These are phyloP conservation scores for Talaromyces verruculosus DNA, from an alignment of 2,329 filamentous ascomycete species.

Conservation along the genomic window DNA sequence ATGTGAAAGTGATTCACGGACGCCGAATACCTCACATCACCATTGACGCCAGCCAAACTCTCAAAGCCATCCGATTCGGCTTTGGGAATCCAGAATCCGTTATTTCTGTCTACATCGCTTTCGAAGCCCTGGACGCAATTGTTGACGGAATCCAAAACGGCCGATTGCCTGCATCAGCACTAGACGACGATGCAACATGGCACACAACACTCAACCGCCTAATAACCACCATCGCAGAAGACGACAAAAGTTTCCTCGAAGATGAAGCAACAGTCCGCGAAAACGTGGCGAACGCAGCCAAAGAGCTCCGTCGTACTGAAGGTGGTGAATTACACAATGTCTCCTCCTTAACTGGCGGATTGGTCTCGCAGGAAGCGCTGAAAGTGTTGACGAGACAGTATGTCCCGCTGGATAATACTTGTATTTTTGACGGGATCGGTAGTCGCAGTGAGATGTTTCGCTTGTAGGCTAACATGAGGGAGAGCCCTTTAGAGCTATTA, in stretches of 20 bases:
- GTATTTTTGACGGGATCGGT: slow-evolving; percentile 61
- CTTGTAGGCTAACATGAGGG: slow-evolving; percentile 32
- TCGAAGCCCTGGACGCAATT: slow-evolving; percentile 50
- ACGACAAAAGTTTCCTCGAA: slow-evolving; percentile 46
- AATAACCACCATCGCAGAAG: slow-evolving; percentile 37
- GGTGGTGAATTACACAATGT: slow-evolving; percentile 92
- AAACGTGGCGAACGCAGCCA: slow-evolving; percentile 55
- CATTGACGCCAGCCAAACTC: slow-evolving; percentile 42
- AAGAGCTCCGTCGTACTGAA: slow-evolving; percentile 72
- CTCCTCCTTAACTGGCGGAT: slow-evolving; percentile 79
- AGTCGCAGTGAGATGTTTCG: slow-evolving; percentile 57
- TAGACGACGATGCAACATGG: slow-evolving; percentile 40
- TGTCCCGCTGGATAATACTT: slow-evolving; percentile 63
- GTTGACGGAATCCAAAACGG: slow-evolving; percentile 56
- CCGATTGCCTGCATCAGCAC: slow-evolving; percentile 24
- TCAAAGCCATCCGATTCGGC: slow-evolving; percentile 43
- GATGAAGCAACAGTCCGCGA: slow-evolving; percentile 50
- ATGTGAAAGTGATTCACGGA: slow-evolving; percentile 81
- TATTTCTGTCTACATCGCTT: slow-evolving; percentile 67
- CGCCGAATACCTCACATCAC: slow-evolving; percentile 54
- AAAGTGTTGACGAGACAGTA: slow-evolving; percentile 72
- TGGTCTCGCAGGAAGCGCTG: slow-evolving; percentile 96
- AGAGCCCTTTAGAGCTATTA: neutral
- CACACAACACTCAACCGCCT: slow-evolving; percentile 31
- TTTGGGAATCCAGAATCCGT: slow-evolving; percentile 56